A percentile compares a stretch with the other conserved stretches of the same genome.
Evolutionary conservation across 2,329 filamentous ascomycete species (phyloP).

Genomic region (Trichoderma harzianum): DNA sequence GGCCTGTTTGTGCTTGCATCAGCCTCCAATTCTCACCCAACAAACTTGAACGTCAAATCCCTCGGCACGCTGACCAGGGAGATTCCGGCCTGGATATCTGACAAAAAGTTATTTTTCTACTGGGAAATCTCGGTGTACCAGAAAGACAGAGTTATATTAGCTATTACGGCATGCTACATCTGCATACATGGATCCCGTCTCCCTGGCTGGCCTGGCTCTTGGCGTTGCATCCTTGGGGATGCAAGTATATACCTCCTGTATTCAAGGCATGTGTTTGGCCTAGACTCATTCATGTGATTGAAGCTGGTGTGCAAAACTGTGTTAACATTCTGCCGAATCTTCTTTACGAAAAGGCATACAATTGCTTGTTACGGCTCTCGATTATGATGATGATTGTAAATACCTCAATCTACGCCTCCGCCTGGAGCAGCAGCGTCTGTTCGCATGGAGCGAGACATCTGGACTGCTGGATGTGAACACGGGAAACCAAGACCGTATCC

Average conservation of each 20-base stretch:
- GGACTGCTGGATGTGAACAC: constrained; percentile 44
- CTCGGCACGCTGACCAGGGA: not conserved
- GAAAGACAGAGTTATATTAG: no score
- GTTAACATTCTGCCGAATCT: not conserved
- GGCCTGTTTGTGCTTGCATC: not conserved
- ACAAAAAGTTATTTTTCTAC: no score
- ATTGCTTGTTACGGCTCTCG: constrained; percentile 45
- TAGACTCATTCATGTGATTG: not conserved
- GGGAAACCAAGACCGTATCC: constrained; percentile 39
- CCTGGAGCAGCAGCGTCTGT: constrained; percentile 49
- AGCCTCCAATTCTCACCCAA: not conserved
- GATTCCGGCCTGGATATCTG: not conserved
- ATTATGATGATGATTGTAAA: constrained; percentile 46
- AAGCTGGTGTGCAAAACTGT: not conserved
- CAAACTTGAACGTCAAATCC: not conserved
- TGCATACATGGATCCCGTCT: constrained; percentile 41
- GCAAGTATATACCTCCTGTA: constrained; percentile 39
- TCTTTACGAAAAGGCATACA: constrained; percentile 39
- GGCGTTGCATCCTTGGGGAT: constrained; percentile 37
- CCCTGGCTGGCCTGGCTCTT: constrained; percentile 40
- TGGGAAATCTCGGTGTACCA: no score
- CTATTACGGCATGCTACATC: no score
- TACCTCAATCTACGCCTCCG: constrained; percentile 47
- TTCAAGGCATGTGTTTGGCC: constrained; percentile 36
- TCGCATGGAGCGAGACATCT: constrained; percentile 49